phyloP scores from a whole-genome alignment of 768 basidiomycete species.

The Boletus coccyginus region DNA sequence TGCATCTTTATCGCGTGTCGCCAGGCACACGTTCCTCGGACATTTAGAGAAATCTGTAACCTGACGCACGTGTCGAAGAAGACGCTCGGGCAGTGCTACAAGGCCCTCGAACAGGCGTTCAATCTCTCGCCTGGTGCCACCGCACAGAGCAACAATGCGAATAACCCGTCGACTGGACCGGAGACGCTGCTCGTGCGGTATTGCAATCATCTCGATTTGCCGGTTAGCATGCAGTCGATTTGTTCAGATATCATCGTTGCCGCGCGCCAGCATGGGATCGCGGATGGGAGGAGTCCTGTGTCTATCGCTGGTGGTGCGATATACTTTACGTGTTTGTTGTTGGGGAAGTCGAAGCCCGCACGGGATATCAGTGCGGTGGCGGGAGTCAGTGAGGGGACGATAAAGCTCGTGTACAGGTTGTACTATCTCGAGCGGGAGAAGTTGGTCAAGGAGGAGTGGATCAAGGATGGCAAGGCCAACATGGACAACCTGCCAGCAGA shows the following conservation, averaged over 20 bases:
- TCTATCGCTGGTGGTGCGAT: slow-evolving; percentile 99
- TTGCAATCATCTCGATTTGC: slow-evolving; percentile 88
- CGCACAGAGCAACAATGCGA: slow-evolving; percentile 40
- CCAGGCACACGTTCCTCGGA: slow-evolving; percentile 92
- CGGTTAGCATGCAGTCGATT: slow-evolving; percentile 77
- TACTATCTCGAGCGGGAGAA: slow-evolving; percentile 73
- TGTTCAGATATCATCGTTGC: slow-evolving; percentile 80
- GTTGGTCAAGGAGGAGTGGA: slow-evolving; percentile 83
- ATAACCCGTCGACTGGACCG: slow-evolving; percentile 59
- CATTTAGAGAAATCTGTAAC: slow-evolving; percentile 94
- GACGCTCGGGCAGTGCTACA: slow-evolving; percentile 90
- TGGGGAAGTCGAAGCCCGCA: slow-evolving; percentile 71
- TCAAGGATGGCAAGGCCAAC: slow-evolving; percentile 72
- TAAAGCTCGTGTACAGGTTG: slow-evolving; percentile 82
- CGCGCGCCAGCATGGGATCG: slow-evolving; percentile 80
- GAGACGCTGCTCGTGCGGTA: slow-evolving; percentile 90
- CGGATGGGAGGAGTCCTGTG: slow-evolving; percentile 91
- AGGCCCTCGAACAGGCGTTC: slow-evolving; percentile 84
- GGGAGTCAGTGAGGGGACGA: slow-evolving; percentile 94
- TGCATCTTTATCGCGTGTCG: slow-evolving; percentile 98
- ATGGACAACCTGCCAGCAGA: slow-evolving; percentile 29
- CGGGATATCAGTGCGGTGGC: slow-evolving; percentile 89
- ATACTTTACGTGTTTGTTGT: slow-evolving; percentile 84
- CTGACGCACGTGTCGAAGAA: slow-evolving; percentile 94
- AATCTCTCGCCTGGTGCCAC: slow-evolving; percentile 82